A percentile compares a stretch with the other conserved stretches of the same genome.
phyloP scores from a whole-genome alignment of 2,329 filamentous ascomycete species.

The Monosporascus sp. region DNA sequence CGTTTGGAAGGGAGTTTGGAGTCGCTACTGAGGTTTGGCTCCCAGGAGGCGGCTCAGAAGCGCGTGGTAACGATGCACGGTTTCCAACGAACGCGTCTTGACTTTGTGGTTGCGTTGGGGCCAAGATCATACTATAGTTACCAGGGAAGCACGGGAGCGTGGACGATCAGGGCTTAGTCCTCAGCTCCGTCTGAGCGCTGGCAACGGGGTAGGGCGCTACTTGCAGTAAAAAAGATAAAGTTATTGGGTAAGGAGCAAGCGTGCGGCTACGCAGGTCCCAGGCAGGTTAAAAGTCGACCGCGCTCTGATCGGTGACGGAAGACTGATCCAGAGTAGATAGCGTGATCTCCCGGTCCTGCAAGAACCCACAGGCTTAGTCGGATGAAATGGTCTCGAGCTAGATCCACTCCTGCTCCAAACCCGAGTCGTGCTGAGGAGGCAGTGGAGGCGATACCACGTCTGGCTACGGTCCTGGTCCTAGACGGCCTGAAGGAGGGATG shows the following conservation, averaged over 20 bases:
- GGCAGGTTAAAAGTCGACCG: constrained; percentile 29
- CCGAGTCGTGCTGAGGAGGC: constrained; percentile 20
- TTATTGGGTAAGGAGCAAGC: constrained; percentile 24
- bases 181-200: constrained; percentile 25
- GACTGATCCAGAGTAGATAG: constrained; percentile 25
- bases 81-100: constrained; percentile 24
- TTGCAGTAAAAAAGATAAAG: constrained; percentile 25
- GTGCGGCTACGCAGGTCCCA: constrained; percentile 27
- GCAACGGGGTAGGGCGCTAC: constrained; percentile 22
- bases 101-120: constrained; percentile 25
- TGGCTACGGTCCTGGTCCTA: neutral
- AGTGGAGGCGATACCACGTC: constrained; percentile 12
- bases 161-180: constrained; percentile 26
- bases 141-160: constrained; percentile 18
- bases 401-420: constrained; percentile 23
- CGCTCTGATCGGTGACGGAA: constrained; percentile 23
- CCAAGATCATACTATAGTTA: constrained; percentile 29
- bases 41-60: constrained; percentile 20
- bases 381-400: constrained; percentile 23
- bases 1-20: constrained; percentile 23
- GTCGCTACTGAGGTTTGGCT: constrained; percentile 23
- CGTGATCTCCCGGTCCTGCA: constrained; percentile 23
- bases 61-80: constrained; percentile 24
- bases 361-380: constrained; percentile 16
- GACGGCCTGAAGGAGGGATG: constrained; percentile 15